Evolutionary conservation across 495 filamentous ascomycete genomes (phyloP).

Genomic region (Annulohypoxylon bovei): DNA sequence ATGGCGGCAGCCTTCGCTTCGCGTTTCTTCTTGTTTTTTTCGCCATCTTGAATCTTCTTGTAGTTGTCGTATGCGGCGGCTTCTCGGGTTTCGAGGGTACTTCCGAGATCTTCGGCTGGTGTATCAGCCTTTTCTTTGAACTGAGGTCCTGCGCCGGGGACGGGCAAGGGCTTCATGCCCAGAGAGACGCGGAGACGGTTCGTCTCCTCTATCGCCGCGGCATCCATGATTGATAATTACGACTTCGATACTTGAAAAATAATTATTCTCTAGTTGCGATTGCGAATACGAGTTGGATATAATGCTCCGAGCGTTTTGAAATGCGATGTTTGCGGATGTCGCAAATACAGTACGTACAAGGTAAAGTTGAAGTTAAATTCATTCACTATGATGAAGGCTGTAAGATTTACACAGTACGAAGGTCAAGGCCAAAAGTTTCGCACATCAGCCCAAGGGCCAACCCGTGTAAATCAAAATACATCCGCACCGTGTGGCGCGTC

Average conservation of each 20-base stretch:
- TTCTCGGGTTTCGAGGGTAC: constrained; percentile 82
- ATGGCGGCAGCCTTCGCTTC: constrained; percentile 81
- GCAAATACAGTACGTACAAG: background rate
- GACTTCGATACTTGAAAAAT: background rate
- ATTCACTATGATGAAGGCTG: background rate
- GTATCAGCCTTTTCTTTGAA: constrained; percentile 46
- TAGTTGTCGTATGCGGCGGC: constrained; percentile 76
- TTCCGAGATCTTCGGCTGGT: constrained; percentile 67
- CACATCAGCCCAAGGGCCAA: too few relatives aligned
- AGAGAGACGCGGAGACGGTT: constrained; percentile 91
- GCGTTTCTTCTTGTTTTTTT: constrained; percentile 75
- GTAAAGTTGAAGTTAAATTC: background rate
- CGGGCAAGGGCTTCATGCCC: constrained; percentile 89
- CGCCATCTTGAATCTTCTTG: constrained; percentile 62
- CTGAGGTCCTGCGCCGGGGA: constrained; percentile 68
- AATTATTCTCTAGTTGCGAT: background rate
- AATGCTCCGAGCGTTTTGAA: background rate
- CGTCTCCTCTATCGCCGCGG: constrained; percentile 88
- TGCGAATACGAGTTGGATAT: background rate
- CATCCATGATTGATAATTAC: constrained; percentile 69
- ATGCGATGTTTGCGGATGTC: background rate
- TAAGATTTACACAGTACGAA: background rate
- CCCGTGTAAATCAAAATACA: too few relatives aligned
- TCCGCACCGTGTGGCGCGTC: too few relatives aligned
- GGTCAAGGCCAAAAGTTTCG: too few relatives aligned